phyloP scores from a whole-genome alignment of 108 stramenopile species.

The Nitzschia palea region DNA sequence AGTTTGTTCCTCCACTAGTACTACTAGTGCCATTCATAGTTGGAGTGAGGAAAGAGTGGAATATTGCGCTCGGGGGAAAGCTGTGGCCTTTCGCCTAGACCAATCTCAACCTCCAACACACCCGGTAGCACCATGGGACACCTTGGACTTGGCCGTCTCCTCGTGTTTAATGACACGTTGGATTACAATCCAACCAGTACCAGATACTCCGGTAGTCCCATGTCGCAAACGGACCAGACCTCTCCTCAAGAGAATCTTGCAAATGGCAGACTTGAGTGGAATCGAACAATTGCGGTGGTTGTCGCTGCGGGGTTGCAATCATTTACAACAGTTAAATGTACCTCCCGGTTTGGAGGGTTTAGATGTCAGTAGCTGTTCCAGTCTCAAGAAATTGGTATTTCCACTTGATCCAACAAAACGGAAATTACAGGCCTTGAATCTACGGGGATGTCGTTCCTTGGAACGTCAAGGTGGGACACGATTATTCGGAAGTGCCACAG shows the following conservation, averaged over 20 bases:
- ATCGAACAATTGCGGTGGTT: background rate
- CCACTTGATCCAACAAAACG: background rate
- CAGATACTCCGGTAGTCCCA: background rate
- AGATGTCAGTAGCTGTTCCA: slow-evolving; percentile 1
- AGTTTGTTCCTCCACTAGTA: background rate
- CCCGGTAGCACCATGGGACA: no score
- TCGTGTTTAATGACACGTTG: background rate
- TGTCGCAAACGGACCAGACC: background rate
- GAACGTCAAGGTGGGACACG: background rate
- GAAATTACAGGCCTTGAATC: background rate
- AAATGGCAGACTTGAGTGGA: background rate
- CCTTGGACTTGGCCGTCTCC: background rate
- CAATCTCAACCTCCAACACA: no score
- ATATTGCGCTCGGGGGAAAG: background rate
- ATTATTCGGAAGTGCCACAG: background rate
- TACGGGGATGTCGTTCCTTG: background rate
- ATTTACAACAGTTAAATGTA: background rate
- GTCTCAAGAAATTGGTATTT: background rate
- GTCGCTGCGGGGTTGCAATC: background rate
- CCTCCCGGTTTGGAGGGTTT: background rate
- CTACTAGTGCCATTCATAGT: no score
- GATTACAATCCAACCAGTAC: background rate
- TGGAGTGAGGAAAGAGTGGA: no score
- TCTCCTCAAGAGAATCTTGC: background rate
- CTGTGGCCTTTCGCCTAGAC: background rate